These are phyloP conservation scores for Pleurotus cornucopiae DNA, from an alignment of 768 basidiomycete genomes.

Conservation along the genomic window DNA sequence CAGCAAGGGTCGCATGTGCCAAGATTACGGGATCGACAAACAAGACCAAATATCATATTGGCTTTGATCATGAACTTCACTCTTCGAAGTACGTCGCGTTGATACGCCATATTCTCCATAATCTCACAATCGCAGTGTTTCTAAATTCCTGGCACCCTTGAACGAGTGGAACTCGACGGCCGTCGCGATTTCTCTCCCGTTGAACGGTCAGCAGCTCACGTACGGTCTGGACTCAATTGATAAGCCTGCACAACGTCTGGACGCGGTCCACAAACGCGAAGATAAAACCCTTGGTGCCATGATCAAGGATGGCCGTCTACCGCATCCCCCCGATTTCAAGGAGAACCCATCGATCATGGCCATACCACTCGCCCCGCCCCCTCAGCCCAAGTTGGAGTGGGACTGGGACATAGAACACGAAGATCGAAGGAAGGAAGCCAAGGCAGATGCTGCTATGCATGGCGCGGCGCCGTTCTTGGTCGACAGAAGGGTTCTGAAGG, in stretches of 20 bases:
- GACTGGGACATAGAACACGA: constrained; percentile 68
- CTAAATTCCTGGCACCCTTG: constrained; percentile 9
- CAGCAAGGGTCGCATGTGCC: constrained; percentile 1
- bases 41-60: neutral
- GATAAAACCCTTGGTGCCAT: constrained; percentile 2
- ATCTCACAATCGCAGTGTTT: constrained; percentile 4
- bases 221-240: constrained; percentile 6
- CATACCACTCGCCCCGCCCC: constrained; percentile 9
- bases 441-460: constrained; percentile 59
- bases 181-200: constrained; percentile 1
- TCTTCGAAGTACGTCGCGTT: neutral
- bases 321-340: neutral
- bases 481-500: constrained; percentile 70
- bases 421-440: constrained; percentile 63
- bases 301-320: neutral
- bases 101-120: neutral
- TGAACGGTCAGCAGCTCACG: constrained; percentile 1
- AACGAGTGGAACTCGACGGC: constrained; percentile 8
- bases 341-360: constrained; percentile 6
- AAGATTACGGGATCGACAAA: constrained; percentile 3
- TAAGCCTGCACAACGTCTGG: constrained; percentile 6
- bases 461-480: constrained; percentile 67
- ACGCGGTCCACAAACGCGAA: constrained; percentile 6
- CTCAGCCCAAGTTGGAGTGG: constrained; percentile 45
- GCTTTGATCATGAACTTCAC: neutral